A percentile compares a stretch with the other conserved stretches of the same genome.
Conservation (phyloP, 2,329 filamentous ascomycete genomes). For the Paecilomyces niveus region DNA sequence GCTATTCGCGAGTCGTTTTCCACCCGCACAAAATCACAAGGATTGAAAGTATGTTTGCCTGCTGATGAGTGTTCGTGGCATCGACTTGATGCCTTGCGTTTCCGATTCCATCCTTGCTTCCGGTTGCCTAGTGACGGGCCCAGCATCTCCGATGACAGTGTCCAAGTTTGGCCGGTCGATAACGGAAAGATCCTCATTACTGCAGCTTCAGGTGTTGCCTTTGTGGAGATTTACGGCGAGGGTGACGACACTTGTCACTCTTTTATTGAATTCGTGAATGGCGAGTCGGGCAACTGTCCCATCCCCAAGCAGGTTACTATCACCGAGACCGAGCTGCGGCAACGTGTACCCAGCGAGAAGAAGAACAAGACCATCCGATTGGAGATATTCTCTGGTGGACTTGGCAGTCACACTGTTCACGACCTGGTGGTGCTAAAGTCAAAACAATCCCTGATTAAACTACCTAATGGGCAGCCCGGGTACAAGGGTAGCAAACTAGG, state of each 20-base stretch:
- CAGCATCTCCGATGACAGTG: slow-evolving; percentile 60
- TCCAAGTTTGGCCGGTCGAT: slow-evolving; percentile 82
- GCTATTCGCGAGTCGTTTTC: slow-evolving; percentile 74
- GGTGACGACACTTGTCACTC: slow-evolving; percentile 72
- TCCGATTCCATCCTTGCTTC: slow-evolving; percentile 87
- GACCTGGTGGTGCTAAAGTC: slow-evolving; percentile 65
- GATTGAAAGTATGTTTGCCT: slow-evolving; percentile 61
- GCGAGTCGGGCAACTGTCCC: slow-evolving; percentile 48
- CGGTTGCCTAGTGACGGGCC: slow-evolving; percentile 67
- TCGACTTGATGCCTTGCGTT: slow-evolving; percentile 77
- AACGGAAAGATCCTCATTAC: slow-evolving; percentile 68
- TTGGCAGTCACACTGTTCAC: slow-evolving; percentile 67
- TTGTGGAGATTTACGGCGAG: slow-evolving; percentile 73
- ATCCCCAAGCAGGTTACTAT: slow-evolving; percentile 67
- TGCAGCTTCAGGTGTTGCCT: slow-evolving; percentile 74
- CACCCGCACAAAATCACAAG: slow-evolving; percentile 77
- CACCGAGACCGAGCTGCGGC: slow-evolving; percentile 66
- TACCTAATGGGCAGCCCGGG: slow-evolving; percentile 66
- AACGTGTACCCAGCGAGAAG: slow-evolving; percentile 63
- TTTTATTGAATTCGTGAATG: slow-evolving; percentile 73
- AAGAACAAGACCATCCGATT: slow-evolving; percentile 62
- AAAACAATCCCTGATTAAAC: slow-evolving; percentile 65
- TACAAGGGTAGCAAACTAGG: slow-evolving; percentile 73
- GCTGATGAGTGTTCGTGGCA: slow-evolving; percentile 90
- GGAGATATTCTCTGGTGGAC: slow-evolving; percentile 67